These are phyloP conservation scores for Penicillium soppii DNA, from an alignment of 495 filamentous ascomycete genomes.

Conservation along the genomic window DNA sequence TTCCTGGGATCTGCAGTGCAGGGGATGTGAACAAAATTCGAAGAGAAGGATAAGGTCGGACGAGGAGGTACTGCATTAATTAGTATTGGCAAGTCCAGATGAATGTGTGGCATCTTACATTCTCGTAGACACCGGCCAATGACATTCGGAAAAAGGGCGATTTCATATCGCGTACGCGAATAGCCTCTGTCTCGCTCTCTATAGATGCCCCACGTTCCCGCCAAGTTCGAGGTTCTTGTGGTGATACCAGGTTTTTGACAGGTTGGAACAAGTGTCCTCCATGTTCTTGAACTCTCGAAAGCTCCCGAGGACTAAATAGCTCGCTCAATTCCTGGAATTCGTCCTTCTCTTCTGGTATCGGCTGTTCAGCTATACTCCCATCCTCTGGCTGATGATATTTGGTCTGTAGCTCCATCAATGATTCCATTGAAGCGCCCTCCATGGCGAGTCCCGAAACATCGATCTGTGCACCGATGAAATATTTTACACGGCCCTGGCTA, in stretches of 20 bases:
- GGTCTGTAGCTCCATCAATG: slow-evolving; percentile 46
- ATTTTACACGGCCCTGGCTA: slow-evolving; percentile 58
- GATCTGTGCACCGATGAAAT: slow-evolving; percentile 62
- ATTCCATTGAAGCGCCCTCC: slow-evolving; percentile 58
- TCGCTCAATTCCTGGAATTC: slow-evolving; percentile 56
- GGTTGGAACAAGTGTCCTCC: slow-evolving; percentile 36
- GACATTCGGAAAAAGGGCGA: slow-evolving; percentile 23
- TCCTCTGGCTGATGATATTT: slow-evolving; percentile 19
- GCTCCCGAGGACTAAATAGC: slow-evolving; percentile 56
- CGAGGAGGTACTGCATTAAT: slow-evolving; percentile 53
- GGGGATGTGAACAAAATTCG: slow-evolving; percentile 65
- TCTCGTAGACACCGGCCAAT: slow-evolving; percentile 46
- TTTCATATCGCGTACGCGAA: slow-evolving; percentile 23
- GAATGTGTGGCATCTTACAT: slow-evolving; percentile 27
- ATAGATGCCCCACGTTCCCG: slow-evolving; percentile 9
- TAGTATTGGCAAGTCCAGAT: not conserved
- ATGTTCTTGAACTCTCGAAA: slow-evolving; percentile 44
- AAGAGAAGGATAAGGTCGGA: slow-evolving; percentile 61
- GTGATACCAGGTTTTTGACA: not conserved
- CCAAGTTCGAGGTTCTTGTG: slow-evolving; percentile 10
- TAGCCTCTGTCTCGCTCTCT: slow-evolving; percentile 24
- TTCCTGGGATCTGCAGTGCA: slow-evolving; percentile 58
- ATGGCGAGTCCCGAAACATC: slow-evolving; percentile 57
- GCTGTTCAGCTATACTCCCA: slow-evolving; percentile 17
- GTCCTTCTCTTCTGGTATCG: slow-evolving; percentile 14